A percentile compares a stretch with the other conserved stretches of the same genome.
Conservation (phyloP, 2,329 filamentous ascomycete genomes). For the Aspergillus intermedius region DNA sequence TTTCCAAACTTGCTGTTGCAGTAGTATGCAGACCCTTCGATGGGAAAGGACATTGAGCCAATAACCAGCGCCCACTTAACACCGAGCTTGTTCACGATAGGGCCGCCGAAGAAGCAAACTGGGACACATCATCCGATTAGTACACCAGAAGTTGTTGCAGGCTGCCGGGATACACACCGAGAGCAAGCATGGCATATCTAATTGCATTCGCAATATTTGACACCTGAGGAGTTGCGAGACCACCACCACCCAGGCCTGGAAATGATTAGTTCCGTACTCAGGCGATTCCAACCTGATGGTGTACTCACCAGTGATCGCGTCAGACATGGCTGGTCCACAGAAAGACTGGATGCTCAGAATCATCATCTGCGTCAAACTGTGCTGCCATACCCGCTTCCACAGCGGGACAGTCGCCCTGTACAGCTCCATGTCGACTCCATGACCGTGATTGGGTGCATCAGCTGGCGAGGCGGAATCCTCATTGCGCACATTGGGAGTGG, state of each 20-base stretch:
- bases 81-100: conserved; percentile 43
- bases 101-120: conserved; percentile 40
- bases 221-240: conserved; percentile 40
- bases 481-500: neutral
- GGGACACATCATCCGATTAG: conserved; percentile 2
- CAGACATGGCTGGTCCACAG: conserved; percentile 37
- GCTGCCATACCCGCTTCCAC: conserved; percentile 43
- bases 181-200: conserved; percentile 23
- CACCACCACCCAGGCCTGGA: conserved; percentile 38
- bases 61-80: conserved; percentile 44
- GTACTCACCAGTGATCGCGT: conserved; percentile 32
- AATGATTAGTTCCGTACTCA: neutral
- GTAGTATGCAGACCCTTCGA: conserved; percentile 44
- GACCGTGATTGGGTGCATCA: conserved; percentile 11
- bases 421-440: conserved; percentile 28
- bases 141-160: neutral
- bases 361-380: conserved; percentile 47
- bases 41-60: conserved; percentile 38
- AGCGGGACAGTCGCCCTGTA: conserved; percentile 21
- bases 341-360: conserved; percentile 43
- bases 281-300: neutral
- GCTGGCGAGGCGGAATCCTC: conserved; percentile 2
- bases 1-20: conserved; percentile 46
- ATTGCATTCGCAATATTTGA: conserved; percentile 37
- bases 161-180: conserved; percentile 14